Conservation (phyloP, 352 stramenopile genomes). For the Peronospora farinosa region DNA sequence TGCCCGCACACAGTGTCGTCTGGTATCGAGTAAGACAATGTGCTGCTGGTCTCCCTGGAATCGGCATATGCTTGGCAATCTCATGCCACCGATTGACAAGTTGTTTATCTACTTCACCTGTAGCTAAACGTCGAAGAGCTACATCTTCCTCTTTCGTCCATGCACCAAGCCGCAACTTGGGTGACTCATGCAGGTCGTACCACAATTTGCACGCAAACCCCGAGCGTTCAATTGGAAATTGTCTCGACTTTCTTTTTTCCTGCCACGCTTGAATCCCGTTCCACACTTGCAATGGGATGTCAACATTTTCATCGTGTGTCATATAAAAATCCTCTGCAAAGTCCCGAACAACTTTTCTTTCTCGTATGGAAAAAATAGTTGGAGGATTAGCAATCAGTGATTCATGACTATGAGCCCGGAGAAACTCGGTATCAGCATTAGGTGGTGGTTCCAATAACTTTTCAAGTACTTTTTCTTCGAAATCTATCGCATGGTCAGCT, state of each 20-base stretch:
- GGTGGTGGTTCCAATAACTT: conserved; percentile 31
- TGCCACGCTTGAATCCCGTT: conserved; percentile 38
- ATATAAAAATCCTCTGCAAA: conserved; percentile 39
- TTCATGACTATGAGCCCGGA: conserved; percentile 52
- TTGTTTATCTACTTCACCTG: conserved; percentile 29
- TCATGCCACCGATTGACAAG: conserved; percentile 47
- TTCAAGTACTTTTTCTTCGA: conserved; percentile 4
- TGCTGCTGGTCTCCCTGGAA: conserved; percentile 37
- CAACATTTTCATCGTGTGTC: conserved; percentile 2
- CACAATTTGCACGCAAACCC: conserved; percentile 69
- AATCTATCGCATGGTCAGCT: neutral
- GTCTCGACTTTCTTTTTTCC: conserved; percentile 18
- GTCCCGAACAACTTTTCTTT: conserved; percentile 45
- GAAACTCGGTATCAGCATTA: conserved; percentile 47
- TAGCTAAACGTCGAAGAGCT: conserved; percentile 34
- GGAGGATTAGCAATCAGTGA: conserved; percentile 43
- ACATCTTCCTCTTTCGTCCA: conserved; percentile 57
- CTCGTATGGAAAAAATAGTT: conserved; percentile 50
- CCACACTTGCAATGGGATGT: conserved; percentile 45
- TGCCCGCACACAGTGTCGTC: conserved; percentile 39
- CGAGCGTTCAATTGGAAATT: conserved; percentile 47
- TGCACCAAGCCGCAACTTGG: conserved; percentile 38
- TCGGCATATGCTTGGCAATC: conserved; percentile 44
- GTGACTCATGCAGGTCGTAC: conserved; percentile 64
- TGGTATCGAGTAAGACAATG: conserved; percentile 58